Conservation (phyloP, 148 eudicot species). For the Arctostaphylos glauca region DNA sequence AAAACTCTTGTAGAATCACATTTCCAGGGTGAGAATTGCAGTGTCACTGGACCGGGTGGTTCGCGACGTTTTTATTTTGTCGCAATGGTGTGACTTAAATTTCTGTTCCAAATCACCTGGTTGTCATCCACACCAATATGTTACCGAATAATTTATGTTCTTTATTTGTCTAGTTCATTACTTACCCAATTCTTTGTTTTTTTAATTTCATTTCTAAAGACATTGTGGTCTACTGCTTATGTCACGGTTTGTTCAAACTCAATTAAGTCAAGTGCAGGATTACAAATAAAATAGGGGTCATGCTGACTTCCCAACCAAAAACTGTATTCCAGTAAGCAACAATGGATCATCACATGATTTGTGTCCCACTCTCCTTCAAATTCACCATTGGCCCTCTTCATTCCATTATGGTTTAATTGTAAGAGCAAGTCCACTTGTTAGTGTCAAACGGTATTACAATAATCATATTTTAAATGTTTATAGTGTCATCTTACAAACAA, state of each 20-base stretch:
- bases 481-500: too few relatives aligned
- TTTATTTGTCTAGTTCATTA: background rate
- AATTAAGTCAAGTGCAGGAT: background rate
- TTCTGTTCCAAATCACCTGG: background rate
- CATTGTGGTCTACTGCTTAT: background rate
- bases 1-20: background rate
- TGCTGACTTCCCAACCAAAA: background rate
- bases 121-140: background rate
- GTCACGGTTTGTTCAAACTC: background rate
- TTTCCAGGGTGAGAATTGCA: background rate
- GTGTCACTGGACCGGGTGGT: background rate
- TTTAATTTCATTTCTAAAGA: background rate
- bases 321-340: background rate
- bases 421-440: too few relatives aligned
- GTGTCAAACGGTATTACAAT: too few relatives aligned
- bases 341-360: background rate
- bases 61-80: background rate
- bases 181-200: background rate
- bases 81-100: background rate
- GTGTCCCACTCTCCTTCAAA: background rate
- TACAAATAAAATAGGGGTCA: background rate
- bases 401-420: background rate
- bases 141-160: background rate
- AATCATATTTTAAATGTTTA: too few relatives aligned
- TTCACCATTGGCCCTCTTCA: background rate